A percentile compares a stretch with the other conserved stretches of the same genome.
phyloP scores from a whole-genome alignment of 352 stramenopile species.

The Hyaloperonospora brassicae region DNA sequence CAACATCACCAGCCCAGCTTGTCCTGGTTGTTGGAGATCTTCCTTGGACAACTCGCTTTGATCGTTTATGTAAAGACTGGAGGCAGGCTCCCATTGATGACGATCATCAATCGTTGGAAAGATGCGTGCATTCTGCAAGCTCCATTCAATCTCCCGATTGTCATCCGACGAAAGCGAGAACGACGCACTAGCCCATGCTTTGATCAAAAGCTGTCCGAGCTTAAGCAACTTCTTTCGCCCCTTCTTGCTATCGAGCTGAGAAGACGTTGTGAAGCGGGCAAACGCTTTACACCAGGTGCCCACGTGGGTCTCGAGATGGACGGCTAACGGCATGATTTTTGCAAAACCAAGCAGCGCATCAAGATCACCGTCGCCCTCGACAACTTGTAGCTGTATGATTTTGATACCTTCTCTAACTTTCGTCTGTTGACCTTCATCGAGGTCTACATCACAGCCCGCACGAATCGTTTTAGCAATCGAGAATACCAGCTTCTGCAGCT shows the following conservation, averaged over 20 bases:
- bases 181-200: slow-evolving; percentile 24
- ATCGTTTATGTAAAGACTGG: slow-evolving; percentile 60
- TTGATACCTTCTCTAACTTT: slow-evolving; percentile 15
- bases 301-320: slow-evolving; percentile 21
- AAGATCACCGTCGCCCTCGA: slow-evolving; percentile 15
- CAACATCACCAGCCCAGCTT: slow-evolving; percentile 30
- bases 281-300: slow-evolving; percentile 34
- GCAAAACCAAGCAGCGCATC: slow-evolving; percentile 30
- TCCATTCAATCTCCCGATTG: slow-evolving; percentile 17
- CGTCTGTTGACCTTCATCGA: neutral
- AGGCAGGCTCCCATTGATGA: slow-evolving; percentile 14
- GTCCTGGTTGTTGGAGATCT: slow-evolving; percentile 19
- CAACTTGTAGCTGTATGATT: slow-evolving; percentile 25
- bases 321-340: slow-evolving; percentile 25
- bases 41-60: slow-evolving; percentile 35
- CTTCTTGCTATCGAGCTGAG: slow-evolving; percentile 16
- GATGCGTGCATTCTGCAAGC: slow-evolving; percentile 24
- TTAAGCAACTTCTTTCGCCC: slow-evolving; percentile 26
- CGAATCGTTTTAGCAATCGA: slow-evolving; percentile 17
- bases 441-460: neutral
- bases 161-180: slow-evolving; percentile 1
- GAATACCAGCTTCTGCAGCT: slow-evolving; percentile 34
- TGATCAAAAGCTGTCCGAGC: slow-evolving; percentile 20
- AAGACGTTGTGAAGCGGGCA: slow-evolving; percentile 2
- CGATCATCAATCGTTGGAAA: slow-evolving; percentile 25